Evolutionary conservation across 192 early-diverging fungal genomes (phyloP).

Genomic region (Coemansia sp.): DNA sequence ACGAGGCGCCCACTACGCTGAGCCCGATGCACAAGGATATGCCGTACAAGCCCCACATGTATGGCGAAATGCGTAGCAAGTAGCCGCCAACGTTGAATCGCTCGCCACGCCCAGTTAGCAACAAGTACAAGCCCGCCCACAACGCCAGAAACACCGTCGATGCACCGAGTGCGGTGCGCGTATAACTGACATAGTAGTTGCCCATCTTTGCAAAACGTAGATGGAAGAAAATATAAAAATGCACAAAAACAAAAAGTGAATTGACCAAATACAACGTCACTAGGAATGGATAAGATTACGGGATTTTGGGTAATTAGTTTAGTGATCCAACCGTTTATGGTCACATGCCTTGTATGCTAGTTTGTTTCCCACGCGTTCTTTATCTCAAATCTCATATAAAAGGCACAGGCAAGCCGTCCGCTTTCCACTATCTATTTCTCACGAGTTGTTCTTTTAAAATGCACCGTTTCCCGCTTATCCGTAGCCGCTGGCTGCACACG

Average conservation of each 20-base stretch:
- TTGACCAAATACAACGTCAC: neutral
- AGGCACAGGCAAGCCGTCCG: too few relatives aligned
- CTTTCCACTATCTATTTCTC: too few relatives aligned
- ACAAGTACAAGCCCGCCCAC: slow-evolving; percentile 69
- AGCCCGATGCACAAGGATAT: slow-evolving; percentile 83
- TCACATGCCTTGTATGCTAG: too few relatives aligned
- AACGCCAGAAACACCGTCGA: slow-evolving; percentile 16
- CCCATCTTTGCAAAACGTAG: neutral
- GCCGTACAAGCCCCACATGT: slow-evolving; percentile 86
- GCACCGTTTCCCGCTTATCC: too few relatives aligned
- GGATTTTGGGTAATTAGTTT: neutral
- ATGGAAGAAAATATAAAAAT: neutral
- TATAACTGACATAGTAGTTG: slow-evolving; percentile 20
- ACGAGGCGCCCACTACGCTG: slow-evolving; percentile 90
- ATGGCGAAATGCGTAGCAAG: slow-evolving; percentile 74
- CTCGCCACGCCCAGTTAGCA: slow-evolving; percentile 85
- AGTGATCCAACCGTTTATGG: too few relatives aligned
- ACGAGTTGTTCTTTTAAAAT: too few relatives aligned
- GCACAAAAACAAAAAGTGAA: neutral
- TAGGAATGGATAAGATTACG: neutral
- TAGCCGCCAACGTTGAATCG: slow-evolving; percentile 84
- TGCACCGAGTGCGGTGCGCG: slow-evolving; percentile 19
- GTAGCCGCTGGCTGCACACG: too few relatives aligned
- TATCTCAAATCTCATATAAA: too few relatives aligned
- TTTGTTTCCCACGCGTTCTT: too few relatives aligned